Percentiles rank a stretch among this genome's conserved stretches.
These are phyloP conservation scores for Plasmodiophora brassicae DNA, from an alignment of 208 protist species.

Conservation along the genomic window DNA sequence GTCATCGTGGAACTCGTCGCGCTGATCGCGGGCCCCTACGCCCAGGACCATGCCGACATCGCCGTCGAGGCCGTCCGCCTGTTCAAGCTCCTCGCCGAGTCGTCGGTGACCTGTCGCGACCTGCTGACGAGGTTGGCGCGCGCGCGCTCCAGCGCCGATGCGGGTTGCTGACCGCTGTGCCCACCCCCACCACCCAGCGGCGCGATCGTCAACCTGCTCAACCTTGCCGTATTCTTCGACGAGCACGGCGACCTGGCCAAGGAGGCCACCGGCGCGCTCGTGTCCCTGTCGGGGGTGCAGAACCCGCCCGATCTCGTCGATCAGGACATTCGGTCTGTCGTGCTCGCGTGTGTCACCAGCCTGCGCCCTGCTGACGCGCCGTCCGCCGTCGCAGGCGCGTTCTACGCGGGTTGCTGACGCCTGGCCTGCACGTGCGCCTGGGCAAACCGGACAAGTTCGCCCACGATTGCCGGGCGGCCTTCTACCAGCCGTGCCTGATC, in stretches of 20 bases:
- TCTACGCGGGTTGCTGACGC: not conserved
- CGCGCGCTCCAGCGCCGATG: too few relatives aligned
- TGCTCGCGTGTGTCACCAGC: too few relatives aligned
- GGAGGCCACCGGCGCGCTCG: not conserved
- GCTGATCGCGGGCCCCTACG: not conserved
- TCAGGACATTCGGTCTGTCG: not conserved
- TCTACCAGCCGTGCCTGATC: not conserved
- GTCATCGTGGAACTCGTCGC: not conserved
- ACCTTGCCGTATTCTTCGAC: not conserved
- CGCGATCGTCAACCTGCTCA: not conserved
- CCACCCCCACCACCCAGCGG: not conserved
- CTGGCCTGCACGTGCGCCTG: not conserved
- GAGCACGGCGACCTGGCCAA: not conserved
- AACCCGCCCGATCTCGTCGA: not conserved
- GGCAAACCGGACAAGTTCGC: not conserved
- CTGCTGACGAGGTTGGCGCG: constrained; percentile 4
- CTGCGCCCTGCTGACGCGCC: not conserved
- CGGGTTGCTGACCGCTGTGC: too few relatives aligned
- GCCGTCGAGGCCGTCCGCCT: not conserved
- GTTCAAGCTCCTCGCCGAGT: constrained; percentile 11
- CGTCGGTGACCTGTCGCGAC: not conserved
- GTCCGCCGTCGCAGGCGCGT: not conserved
- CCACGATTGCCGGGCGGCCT: not conserved
- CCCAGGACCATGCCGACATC: not conserved
- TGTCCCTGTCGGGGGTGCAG: not conserved